Percentiles rank a stretch among this genome's conserved stretches.
These are phyloP conservation scores for Apiotrichum montevideense DNA, from an alignment of 1,284 basidiomycete species.

Conservation along the genomic window DNA sequence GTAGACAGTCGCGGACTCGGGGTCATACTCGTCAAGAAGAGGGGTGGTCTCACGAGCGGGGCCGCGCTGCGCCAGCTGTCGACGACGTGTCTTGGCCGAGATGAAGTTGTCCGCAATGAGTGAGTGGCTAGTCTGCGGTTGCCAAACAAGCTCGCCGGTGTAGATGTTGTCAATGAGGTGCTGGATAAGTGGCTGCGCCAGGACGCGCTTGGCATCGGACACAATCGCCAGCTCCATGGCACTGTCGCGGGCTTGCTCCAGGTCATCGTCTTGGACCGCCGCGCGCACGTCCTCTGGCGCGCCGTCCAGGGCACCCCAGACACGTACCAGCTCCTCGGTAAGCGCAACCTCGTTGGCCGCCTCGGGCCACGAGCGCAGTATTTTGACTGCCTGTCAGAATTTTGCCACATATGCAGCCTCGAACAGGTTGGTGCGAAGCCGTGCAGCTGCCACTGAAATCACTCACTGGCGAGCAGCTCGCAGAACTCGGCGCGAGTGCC, in stretches of 20 bases:
- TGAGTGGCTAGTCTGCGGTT: constrained; percentile 57
- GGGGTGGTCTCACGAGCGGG: not conserved
- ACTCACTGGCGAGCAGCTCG: constrained; percentile 64
- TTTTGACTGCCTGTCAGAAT: constrained; percentile 53
- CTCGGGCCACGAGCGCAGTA: constrained; percentile 63
- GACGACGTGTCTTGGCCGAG: constrained; percentile 43
- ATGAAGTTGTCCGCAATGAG: constrained; percentile 75
- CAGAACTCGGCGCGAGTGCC: constrained; percentile 66
- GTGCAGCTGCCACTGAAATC: not conserved
- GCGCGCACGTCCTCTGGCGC: constrained; percentile 62
- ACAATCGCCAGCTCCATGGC: constrained; percentile 81
- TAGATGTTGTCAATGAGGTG: constrained; percentile 77
- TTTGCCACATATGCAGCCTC: no score
- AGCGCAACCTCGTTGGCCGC: constrained; percentile 58
- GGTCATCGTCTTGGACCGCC: constrained; percentile 57
- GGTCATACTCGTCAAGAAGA: constrained; percentile 9
- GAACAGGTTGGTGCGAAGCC: no score
- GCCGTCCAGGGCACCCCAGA: constrained; percentile 73
- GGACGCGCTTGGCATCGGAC: constrained; percentile 68
- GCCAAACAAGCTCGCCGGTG: constrained; percentile 51
- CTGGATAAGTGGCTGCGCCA: constrained; percentile 72
- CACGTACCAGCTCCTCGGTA: constrained; percentile 66
- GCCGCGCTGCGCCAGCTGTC: constrained; percentile 6
- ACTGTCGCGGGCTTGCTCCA: constrained; percentile 57
- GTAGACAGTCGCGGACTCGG: constrained; percentile 45